phyloP scores from a whole-genome alignment of 192 early-diverging fungal species.

The Rhizophagus prolifer region DNA sequence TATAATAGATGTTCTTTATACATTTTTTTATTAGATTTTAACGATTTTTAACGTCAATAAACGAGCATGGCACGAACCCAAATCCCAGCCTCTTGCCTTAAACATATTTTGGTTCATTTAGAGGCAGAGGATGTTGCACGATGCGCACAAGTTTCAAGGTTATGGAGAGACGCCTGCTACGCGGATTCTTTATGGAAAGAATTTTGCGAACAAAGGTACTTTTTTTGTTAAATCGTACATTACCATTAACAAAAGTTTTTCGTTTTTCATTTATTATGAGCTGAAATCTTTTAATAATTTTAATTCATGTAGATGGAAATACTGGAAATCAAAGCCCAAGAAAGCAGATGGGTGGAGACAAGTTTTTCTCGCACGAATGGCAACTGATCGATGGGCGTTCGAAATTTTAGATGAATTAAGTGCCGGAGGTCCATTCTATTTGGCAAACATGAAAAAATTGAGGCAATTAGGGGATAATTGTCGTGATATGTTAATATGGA shows the following conservation, averaged over 20 bases:
- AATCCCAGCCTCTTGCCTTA: conserved; percentile 15
- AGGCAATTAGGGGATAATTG: conserved; percentile 28
- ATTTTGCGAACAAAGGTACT: conserved; percentile 20
- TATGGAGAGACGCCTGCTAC: conserved; percentile 26
- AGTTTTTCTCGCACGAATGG: conserved; percentile 5
- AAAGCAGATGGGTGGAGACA: conserved; percentile 27
- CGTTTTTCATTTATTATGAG: not conserved
- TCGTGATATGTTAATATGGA: conserved; percentile 24
- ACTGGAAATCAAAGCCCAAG: conserved; percentile 27
- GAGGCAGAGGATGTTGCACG: conserved; percentile 25
- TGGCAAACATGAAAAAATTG: conserved; percentile 24
- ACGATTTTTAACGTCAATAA: not conserved
- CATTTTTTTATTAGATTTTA: not conserved
- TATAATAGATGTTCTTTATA: not conserved
- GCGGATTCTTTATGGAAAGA: conserved; percentile 23
- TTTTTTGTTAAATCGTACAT: not conserved
- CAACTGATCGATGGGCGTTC: conserved; percentile 26
- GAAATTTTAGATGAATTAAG: conserved; percentile 20
- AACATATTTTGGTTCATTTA: conserved; percentile 23
- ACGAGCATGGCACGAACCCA: conserved; percentile 20
- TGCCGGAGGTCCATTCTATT: conserved; percentile 11
- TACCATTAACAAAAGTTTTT: not conserved
- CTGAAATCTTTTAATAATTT: not conserved
- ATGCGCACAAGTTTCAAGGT: conserved; percentile 28
- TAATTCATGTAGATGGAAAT: conserved; percentile 22